These are phyloP conservation scores for Brassica cretica DNA, from an alignment of 345 rosid genomes.

Conservation along the genomic window DNA sequence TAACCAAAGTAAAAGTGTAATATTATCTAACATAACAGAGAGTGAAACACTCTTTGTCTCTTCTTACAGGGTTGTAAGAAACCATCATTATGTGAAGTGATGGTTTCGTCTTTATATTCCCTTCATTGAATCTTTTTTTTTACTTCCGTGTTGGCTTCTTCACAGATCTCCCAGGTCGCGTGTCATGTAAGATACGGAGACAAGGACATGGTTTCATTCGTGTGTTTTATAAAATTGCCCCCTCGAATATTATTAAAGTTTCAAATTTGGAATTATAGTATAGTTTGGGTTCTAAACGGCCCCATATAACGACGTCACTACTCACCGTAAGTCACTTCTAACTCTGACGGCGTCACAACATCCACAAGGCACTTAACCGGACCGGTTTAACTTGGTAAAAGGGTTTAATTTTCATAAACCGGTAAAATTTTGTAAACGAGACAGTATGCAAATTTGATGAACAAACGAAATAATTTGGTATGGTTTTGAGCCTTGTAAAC, in stretches of 20 bases:
- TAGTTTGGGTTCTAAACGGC: slow-evolving; percentile 11
- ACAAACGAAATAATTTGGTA: background rate
- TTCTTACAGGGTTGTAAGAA: too few relatives aligned
- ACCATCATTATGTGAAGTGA: slow-evolving; percentile 2
- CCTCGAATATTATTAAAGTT: background rate
- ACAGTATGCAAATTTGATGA: background rate
- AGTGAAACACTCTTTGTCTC: too few relatives aligned
- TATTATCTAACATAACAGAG: too few relatives aligned
- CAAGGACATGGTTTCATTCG: slow-evolving; percentile 5
- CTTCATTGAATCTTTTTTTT: background rate
- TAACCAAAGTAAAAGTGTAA: too few relatives aligned
- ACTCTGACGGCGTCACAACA: slow-evolving; percentile 26
- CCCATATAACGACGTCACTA: slow-evolving; percentile 5
- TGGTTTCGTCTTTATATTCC: slow-evolving; percentile 33
- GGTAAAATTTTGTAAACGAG: background rate
- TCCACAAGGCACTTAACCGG: background rate
- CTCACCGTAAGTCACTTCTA: slow-evolving; percentile 26
- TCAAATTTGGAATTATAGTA: background rate
- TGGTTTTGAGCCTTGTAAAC: background rate
- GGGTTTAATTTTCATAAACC: background rate
- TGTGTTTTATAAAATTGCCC: slow-evolving; percentile 14
- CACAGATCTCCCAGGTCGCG: slow-evolving; percentile 35
- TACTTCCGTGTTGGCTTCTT: slow-evolving; percentile 33
- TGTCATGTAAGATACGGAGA: slow-evolving; percentile 25
- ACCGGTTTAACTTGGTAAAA: background rate